These are phyloP conservation scores for Kickxella alabastrina DNA, from an alignment of 192 early-diverging fungal genomes.

Conservation along the genomic window DNA sequence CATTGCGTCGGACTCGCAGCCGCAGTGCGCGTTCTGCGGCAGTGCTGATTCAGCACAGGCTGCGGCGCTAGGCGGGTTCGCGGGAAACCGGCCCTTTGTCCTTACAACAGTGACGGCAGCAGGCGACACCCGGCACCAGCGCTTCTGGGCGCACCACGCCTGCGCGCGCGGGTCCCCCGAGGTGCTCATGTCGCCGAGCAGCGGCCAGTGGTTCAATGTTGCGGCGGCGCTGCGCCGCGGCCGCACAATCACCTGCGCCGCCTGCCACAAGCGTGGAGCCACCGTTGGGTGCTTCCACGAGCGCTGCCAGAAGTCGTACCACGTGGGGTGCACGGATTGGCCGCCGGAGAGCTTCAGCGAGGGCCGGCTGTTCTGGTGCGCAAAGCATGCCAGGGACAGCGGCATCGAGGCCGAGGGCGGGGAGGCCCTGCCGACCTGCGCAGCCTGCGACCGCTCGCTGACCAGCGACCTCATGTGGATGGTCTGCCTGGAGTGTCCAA, in stretches of 20 bases:
- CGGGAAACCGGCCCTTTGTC: slow-evolving; percentile 53
- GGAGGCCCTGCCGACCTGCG: slow-evolving; percentile 32
- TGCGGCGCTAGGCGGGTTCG: slow-evolving; percentile 21
- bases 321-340: slow-evolving; percentile 74
- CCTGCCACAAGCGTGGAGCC: slow-evolving; percentile 77
- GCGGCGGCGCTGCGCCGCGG: slow-evolving; percentile 68
- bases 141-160: slow-evolving; percentile 82
- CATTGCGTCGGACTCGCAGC: neutral
- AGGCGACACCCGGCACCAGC: slow-evolving; percentile 51
- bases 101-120: slow-evolving; percentile 51
- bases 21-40: slow-evolving; percentile 56
- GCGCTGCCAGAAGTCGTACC: slow-evolving; percentile 78
- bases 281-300: slow-evolving; percentile 85
- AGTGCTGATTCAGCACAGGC: slow-evolving; percentile 37
- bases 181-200: slow-evolving; percentile 61
- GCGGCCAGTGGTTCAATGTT: slow-evolving; percentile 83
- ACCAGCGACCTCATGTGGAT: slow-evolving; percentile 45
- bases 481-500: slow-evolving; percentile 41
- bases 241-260: slow-evolving; percentile 67
- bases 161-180: slow-evolving; percentile 85
- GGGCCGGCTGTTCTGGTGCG: slow-evolving; percentile 87
- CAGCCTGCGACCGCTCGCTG: slow-evolving; percentile 27
- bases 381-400: slow-evolving; percentile 58
- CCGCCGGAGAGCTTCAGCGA: slow-evolving; percentile 65
- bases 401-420: neutral